Evolutionary conservation across 495 filamentous ascomycete species (phyloP).

Genomic region (Copromyces sp.): DNA sequence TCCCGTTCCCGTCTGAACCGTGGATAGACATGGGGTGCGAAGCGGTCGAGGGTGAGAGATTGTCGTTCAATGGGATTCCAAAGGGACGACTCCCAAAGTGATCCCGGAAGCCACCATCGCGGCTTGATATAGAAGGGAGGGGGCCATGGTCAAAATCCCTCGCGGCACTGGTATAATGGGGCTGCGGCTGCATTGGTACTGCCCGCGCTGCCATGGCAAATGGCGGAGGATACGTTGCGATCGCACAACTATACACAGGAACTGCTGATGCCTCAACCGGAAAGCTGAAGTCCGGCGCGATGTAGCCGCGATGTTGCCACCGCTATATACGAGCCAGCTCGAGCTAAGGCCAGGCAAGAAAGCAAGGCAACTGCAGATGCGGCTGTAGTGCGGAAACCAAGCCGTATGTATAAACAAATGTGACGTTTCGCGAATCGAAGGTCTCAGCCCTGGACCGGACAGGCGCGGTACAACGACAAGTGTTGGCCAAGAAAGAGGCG

Average conservation of each 20-base stretch:
- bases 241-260: not conserved
- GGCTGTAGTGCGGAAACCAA: not conserved
- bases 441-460: not conserved
- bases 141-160: slow-evolving; percentile 11
- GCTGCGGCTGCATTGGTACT: not conserved
- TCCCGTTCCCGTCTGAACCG: slow-evolving; percentile 5
- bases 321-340: not conserved
- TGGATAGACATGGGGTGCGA: slow-evolving; percentile 30
- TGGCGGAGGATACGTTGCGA: not conserved
- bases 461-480: not conserved
- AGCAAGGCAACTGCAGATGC: not conserved
- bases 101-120: slow-evolving; percentile 7
- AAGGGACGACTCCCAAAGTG: slow-evolving; percentile 11
- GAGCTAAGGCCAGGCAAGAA: not conserved
- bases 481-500: not conserved
- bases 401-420: not conserved
- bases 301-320: not conserved
- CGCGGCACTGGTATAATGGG: not conserved
- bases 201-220: not conserved
- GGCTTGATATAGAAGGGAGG: slow-evolving; percentile 23
- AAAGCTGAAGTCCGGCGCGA: not conserved
- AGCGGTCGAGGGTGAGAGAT: slow-evolving; percentile 21
- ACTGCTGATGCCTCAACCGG: not conserved
- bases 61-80: slow-evolving; percentile 13
- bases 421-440: not conserved